A percentile compares a stretch with the other conserved stretches of the same genome.
Conservation (phyloP, 306 rosid genomes). For the Pyrus pyrifolia region DNA sequence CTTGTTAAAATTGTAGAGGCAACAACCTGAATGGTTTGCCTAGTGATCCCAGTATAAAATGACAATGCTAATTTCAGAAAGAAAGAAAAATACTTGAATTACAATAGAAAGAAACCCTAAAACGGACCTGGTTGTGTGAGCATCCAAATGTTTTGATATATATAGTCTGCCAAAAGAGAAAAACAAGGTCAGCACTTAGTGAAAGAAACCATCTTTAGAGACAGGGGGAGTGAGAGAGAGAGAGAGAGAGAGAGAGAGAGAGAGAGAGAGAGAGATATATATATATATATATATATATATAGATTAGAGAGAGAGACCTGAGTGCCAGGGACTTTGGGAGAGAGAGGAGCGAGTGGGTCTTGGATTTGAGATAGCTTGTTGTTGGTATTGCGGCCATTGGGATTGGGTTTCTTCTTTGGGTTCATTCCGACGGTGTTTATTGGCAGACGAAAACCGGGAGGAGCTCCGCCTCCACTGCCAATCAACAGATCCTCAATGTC, state of each 20-base stretch:
- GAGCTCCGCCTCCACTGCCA: constrained; percentile 37
- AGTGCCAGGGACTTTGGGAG: constrained; percentile 67
- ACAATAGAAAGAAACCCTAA: neutral
- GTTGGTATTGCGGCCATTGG: neutral
- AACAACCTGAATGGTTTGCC: neutral
- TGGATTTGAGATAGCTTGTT: constrained; percentile 21
- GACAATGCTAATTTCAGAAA: neutral
- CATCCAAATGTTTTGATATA: constrained; percentile 89
- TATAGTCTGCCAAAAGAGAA: constrained; percentile 41
- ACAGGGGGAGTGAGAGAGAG: neutral
- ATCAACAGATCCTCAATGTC: constrained; percentile 78
- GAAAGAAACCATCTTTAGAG: neutral
- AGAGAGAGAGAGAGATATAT: neutral
- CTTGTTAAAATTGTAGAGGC: neutral
- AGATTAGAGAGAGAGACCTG: constrained; percentile 35
- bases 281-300: no score
- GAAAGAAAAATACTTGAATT: neutral
- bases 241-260: constrained; percentile 9
- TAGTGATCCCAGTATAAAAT: neutral
- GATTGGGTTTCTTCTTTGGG: constrained; percentile 35
- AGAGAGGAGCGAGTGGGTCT: constrained; percentile 14
- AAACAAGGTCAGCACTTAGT: neutral
- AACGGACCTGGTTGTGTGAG: constrained; percentile 76
- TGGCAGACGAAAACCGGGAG: constrained; percentile 77
- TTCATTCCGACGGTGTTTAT: constrained; percentile 40